Evolutionary conservation across 2,329 filamentous ascomycete species (phyloP).

Genomic region (Pyrenophora teres): DNA sequence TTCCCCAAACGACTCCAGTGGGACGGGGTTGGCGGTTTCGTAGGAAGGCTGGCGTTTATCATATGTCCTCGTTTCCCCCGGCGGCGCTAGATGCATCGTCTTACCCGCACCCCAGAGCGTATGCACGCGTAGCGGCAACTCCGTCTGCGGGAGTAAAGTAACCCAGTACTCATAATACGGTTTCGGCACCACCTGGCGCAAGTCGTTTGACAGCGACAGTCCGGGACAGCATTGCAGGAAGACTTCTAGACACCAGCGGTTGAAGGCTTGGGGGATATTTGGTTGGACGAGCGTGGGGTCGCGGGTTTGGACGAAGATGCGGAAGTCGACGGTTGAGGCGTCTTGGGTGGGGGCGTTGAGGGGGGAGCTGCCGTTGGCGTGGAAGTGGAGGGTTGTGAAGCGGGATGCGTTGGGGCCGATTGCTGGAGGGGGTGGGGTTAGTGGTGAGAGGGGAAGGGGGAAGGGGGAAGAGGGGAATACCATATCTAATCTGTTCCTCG

Average conservation of each 20-base stretch:
- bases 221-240: slow-evolving; percentile 51
- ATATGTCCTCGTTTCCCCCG: slow-evolving; percentile 23
- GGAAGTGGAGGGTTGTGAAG: slow-evolving; percentile 34
- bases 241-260: slow-evolving; percentile 32
- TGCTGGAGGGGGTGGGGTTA: slow-evolving; percentile 11
- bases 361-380: slow-evolving; percentile 34
- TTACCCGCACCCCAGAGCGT: slow-evolving; percentile 17
- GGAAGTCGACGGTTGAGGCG: slow-evolving; percentile 46
- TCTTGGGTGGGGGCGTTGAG: slow-evolving; percentile 41
- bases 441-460: background rate
- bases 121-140: slow-evolving; percentile 26
- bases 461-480: background rate
- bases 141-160: slow-evolving; percentile 28
- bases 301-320: slow-evolving; percentile 33
- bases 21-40: slow-evolving; percentile 31
- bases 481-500: slow-evolving; percentile 27
- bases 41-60: slow-evolving; percentile 31
- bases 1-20: slow-evolving; percentile 16
- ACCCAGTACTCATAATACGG: slow-evolving; percentile 39
- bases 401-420: slow-evolving; percentile 30
- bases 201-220: slow-evolving; percentile 38
- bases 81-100: slow-evolving; percentile 15
- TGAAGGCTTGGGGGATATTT: slow-evolving; percentile 33
- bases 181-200: slow-evolving; percentile 27
- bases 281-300: slow-evolving; percentile 29